Base-by-base conservation (phyloP, 108 stramenopile species). In the Cyclotella atomus region DNA sequence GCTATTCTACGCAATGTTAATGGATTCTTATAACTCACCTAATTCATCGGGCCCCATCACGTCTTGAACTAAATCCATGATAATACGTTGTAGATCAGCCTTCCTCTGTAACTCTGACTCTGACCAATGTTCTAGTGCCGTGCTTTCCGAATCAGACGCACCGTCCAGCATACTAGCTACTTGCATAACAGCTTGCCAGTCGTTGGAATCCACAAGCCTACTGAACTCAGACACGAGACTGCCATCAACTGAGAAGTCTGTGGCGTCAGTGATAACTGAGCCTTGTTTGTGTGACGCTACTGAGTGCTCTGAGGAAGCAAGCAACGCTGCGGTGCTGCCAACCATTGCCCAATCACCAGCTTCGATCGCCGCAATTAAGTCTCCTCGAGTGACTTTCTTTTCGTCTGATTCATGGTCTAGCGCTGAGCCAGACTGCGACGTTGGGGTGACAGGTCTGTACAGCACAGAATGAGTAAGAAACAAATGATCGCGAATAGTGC, bases 41-140 rank as follows among this genome's bases (percentile, higher is more conserved):
- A 56, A 52, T 60, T 85, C 84, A 7, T 85, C 84, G 0, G 84
- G 84, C 38, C 7, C 38, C 10, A 85, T 73, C 9, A 81, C 79
- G 21, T 62, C 46, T 33, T 50, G 19, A 28, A 85, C 80, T 20
- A 85, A 30, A 27, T 68, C 59, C 24, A 56, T 28, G 27, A 56
- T 49, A 9, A 49, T 4, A n/a, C 4, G 4, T n/a, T 49, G 47
- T 49, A 49, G 4, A n/a, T 49, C 16, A 12, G 47, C 47, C n/a
- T 49, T 49, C 17, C n/a, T 19, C 9, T 49, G 9, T n/a, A 49
- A 49, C 16, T 10, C n/a, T 9, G 47, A 12, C n/a, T 9, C 4
- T 49, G 47, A 17, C n/a, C 9, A 49, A 49, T 49, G 9, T 49
- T 49, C 17, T 17, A 49, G 4, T n/a, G 47, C 28, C 25, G 30